Evolutionary conservation across 2,329 filamentous ascomycete genomes (phyloP).

Genomic region (Colletotrichum higginsianum): DNA sequence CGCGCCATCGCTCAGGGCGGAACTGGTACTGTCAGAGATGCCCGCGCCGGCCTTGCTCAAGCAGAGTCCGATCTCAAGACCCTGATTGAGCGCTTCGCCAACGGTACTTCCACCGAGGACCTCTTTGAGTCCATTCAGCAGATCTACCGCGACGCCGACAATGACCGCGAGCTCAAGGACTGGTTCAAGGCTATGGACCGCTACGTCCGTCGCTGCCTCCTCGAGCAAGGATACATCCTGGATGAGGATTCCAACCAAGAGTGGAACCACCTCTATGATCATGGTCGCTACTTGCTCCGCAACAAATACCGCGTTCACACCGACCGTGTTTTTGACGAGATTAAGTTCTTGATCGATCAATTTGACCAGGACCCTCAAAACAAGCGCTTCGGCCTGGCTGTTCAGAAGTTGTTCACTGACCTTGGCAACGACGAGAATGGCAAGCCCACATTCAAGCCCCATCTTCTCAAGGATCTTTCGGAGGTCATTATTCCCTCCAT

Average conservation of each 20-base stretch:
- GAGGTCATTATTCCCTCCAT: constrained; percentile 87
- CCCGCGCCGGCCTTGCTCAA: constrained; percentile 75
- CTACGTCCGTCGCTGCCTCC: constrained; percentile 86
- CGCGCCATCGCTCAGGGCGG: constrained; percentile 75
- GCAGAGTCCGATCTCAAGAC: constrained; percentile 89
- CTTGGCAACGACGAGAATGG: constrained; percentile 90
- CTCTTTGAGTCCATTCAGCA: constrained; percentile 87
- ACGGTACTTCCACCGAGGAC: constrained; percentile 90
- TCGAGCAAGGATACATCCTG: constrained; percentile 93
- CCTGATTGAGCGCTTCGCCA: constrained; percentile 95
- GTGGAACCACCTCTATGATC: constrained; percentile 89
- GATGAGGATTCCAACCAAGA: constrained; percentile 83
- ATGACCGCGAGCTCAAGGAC: constrained; percentile 85
- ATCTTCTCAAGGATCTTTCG: constrained; percentile 89
- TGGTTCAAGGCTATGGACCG: constrained; percentile 88
- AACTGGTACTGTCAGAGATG: constrained; percentile 79
- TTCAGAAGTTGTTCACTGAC: constrained; percentile 88
- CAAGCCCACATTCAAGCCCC: constrained; percentile 91
- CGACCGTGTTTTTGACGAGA: constrained; percentile 87
- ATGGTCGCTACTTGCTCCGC: constrained; percentile 87
- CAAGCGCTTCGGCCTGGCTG: constrained; percentile 80
- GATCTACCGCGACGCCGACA: constrained; percentile 89
- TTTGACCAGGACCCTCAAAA: constrained; percentile 93
- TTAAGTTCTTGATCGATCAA: constrained; percentile 90
- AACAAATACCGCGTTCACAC: constrained; percentile 91